Conservation (phyloP, 1,284 basidiomycete species). For the Rhizoctonia solani region DNA sequence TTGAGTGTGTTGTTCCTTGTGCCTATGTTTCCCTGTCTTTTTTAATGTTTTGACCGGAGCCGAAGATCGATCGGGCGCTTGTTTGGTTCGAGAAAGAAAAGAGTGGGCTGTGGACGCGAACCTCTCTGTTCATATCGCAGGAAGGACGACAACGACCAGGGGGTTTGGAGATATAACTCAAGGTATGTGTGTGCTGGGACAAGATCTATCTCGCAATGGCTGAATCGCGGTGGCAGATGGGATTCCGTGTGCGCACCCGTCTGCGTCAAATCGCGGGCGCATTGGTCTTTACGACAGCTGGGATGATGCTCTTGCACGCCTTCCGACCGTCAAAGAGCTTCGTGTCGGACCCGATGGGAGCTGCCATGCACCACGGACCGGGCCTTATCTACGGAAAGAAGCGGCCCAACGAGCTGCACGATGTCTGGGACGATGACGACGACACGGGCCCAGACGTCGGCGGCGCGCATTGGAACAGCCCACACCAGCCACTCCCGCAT, state of each 20-base stretch:
- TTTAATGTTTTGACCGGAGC: too few species aligned
- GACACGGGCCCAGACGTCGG: slow-evolving; percentile 10
- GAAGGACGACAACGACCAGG: background rate
- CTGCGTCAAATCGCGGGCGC: slow-evolving; percentile 11
- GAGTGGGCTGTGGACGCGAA: background rate
- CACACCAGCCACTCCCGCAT: background rate
- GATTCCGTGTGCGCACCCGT: slow-evolving; percentile 7
- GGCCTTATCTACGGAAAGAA: slow-evolving; percentile 1
- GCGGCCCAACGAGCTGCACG: background rate
- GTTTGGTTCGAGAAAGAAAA: slow-evolving; percentile 11
- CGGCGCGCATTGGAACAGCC: slow-evolving; percentile 3
- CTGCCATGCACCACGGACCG: slow-evolving; percentile 15
- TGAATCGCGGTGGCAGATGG: background rate
- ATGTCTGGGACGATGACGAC: slow-evolving; percentile 21
- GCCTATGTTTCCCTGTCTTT: too few species aligned
- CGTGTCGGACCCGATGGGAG: slow-evolving; percentile 24
- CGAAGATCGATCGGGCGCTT: background rate
- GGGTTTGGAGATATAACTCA: background rate
- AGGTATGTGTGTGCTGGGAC: background rate
- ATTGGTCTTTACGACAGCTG: slow-evolving; percentile 9
- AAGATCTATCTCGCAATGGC: background rate
- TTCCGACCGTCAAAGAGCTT: slow-evolving; percentile 15
- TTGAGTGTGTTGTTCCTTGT: background rate
- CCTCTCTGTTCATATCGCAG: background rate
- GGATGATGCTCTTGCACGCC: slow-evolving; percentile 10